These are phyloP conservation scores for Flueggea neowawraea DNA, from an alignment of 441 rosid species.

Conservation along the genomic window DNA sequence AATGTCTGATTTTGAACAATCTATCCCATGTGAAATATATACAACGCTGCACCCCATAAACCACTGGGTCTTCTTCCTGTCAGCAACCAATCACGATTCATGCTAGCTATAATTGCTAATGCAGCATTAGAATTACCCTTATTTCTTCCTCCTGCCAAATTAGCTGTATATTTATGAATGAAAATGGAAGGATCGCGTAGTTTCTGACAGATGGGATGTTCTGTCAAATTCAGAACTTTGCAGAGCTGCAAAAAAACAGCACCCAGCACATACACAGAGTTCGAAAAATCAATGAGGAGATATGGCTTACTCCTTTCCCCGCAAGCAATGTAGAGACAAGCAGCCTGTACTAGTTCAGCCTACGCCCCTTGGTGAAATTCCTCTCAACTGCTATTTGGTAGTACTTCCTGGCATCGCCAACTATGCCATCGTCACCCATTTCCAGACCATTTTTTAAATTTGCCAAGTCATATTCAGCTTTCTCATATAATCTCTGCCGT, in stretches of 20 bases:
- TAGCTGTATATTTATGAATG: slow-evolving; percentile 69
- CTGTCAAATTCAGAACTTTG: slow-evolving; percentile 56
- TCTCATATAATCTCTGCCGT: slow-evolving; percentile 59
- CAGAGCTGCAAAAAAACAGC: slow-evolving; percentile 93
- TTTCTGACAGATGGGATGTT: slow-evolving; percentile 52
- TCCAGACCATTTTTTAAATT: slow-evolving; percentile 52
- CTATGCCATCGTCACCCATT: slow-evolving; percentile 56
- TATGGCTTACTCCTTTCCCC: slow-evolving; percentile 68
- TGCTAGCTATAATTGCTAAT: slow-evolving; percentile 78
- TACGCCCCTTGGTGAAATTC: slow-evolving; percentile 83
- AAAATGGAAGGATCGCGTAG: slow-evolving; percentile 93
- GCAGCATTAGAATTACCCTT: slow-evolving; percentile 55
- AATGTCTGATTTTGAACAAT: slow-evolving; percentile 70
- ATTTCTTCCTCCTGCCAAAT: slow-evolving; percentile 58
- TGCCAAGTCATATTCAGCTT: slow-evolving; percentile 62
- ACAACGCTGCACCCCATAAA: slow-evolving; percentile 98
- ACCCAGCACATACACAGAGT: slow-evolving; percentile 81
- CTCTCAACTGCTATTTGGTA: slow-evolving; percentile 77
- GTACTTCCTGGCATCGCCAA: slow-evolving; percentile 47
- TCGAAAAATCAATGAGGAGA: slow-evolving; percentile 93
- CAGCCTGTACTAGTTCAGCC: slow-evolving; percentile 81
- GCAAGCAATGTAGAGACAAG: slow-evolving; percentile 87
- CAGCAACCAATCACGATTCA: slow-evolving; percentile 99
- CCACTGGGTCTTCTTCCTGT: slow-evolving; percentile 94
- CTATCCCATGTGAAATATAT: slow-evolving; percentile 76